phyloP scores from a whole-genome alignment of 2,329 filamentous ascomycete genomes.

The Trichoderma breve region DNA sequence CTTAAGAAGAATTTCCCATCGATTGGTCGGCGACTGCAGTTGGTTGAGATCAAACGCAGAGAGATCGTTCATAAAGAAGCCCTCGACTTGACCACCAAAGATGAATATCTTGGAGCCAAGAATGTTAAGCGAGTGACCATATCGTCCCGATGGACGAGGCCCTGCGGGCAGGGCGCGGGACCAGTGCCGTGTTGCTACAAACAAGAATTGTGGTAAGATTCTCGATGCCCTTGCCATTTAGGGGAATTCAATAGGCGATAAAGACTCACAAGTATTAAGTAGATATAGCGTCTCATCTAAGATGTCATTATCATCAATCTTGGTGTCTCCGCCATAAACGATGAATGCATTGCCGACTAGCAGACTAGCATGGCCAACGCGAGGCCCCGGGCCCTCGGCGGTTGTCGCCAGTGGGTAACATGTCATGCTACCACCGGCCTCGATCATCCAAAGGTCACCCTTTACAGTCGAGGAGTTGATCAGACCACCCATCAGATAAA shows the following conservation, averaged over 20 bases:
- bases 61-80: constrained; percentile 96
- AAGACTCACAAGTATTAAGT: constrained; percentile 87
- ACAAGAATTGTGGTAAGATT: background rate
- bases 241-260: constrained; percentile 25
- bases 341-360: constrained; percentile 98
- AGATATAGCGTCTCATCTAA: constrained; percentile 95
- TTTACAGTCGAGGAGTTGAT: constrained; percentile 95
- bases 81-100: constrained; percentile 96
- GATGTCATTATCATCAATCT: constrained; percentile 87
- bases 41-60: constrained; percentile 95
- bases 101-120: constrained; percentile 96
- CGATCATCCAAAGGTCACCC: constrained; percentile 96
- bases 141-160: constrained; percentile 81
- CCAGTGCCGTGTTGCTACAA: constrained; percentile 93
- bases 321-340: constrained; percentile 97
- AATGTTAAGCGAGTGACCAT: constrained; percentile 95
- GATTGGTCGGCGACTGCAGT: constrained; percentile 83
- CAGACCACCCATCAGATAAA: constrained; percentile 96
- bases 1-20: constrained; percentile 87
- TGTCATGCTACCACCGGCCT: constrained; percentile 80
- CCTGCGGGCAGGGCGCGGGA: constrained; percentile 88
- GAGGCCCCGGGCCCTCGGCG: constrained; percentile 88
- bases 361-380: constrained; percentile 90
- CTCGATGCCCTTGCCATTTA: background rate
- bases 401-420: constrained; percentile 92